These are phyloP conservation scores for Haberlea rhodopensis DNA, from an alignment of 257 asterid species.

Conservation along the genomic window DNA sequence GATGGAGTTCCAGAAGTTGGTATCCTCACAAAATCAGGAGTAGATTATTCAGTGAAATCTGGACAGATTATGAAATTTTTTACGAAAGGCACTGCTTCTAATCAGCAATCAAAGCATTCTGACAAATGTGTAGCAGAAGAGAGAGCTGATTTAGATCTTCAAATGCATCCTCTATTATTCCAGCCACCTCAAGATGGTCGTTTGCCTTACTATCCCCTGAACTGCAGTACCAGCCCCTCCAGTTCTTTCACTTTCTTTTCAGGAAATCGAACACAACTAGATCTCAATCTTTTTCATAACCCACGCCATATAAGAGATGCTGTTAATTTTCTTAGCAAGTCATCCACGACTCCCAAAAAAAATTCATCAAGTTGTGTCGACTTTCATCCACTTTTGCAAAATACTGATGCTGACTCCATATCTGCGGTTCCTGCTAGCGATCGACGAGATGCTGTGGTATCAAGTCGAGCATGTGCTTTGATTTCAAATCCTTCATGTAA, in stretches of 20 bases:
- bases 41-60: slow-evolving; percentile 31
- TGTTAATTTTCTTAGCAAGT: slow-evolving; percentile 57
- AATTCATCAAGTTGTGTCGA: slow-evolving; percentile 45
- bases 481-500: slow-evolving; percentile 32
- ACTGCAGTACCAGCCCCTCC: slow-evolving; percentile 36
- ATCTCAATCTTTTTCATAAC: slow-evolving; percentile 70
- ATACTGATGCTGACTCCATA: slow-evolving; percentile 41
- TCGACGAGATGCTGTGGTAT: slow-evolving; percentile 35
- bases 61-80: slow-evolving; percentile 30
- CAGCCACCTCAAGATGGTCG: slow-evolving; percentile 63
- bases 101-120: slow-evolving; percentile 42
- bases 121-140: slow-evolving; percentile 39
- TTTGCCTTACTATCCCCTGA: slow-evolving; percentile 46
- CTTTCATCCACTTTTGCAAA: slow-evolving; percentile 91
- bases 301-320: slow-evolving; percentile 67
- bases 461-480: slow-evolving; percentile 36
- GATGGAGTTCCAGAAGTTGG: slow-evolving; percentile 31
- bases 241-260: slow-evolving; percentile 55
- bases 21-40: slow-evolving; percentile 27
- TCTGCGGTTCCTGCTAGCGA: slow-evolving; percentile 34
- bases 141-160: slow-evolving; percentile 61
- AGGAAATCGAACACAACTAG: slow-evolving; percentile 68
- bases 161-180: slow-evolving; percentile 95
- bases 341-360: slow-evolving; percentile 49
- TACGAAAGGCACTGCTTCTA: slow-evolving; percentile 25